Conservation (phyloP, 2,329 filamentous ascomycete species). For the Aspergillus sp. region DNA sequence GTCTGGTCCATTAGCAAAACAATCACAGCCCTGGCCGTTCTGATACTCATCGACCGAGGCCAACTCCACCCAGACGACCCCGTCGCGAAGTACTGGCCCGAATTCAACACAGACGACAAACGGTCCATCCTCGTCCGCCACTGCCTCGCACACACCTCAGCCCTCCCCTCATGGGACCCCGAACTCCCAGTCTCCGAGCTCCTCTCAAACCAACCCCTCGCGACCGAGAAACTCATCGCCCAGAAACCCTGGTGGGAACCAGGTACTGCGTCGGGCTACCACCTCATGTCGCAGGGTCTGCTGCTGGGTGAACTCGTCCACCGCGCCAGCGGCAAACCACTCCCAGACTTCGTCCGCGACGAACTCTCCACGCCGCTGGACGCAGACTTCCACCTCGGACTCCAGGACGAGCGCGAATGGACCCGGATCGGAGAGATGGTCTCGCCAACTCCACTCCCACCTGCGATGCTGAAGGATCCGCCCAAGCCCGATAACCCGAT, state of each 20-base stretch:
- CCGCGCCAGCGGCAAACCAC: constrained; percentile 40
- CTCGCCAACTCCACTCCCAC: constrained; percentile 24
- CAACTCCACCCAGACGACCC: constrained; percentile 37
- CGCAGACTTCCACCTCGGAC: constrained; percentile 51
- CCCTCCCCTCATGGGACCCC: constrained; percentile 35
- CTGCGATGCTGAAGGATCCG: constrained; percentile 11
- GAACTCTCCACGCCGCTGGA: constrained; percentile 44
- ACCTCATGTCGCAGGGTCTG: constrained; percentile 42
- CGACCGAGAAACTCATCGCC: constrained; percentile 37
- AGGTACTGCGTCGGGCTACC: constrained; percentile 47
- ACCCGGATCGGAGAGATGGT: constrained; percentile 40
- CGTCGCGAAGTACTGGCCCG: constrained; percentile 49
- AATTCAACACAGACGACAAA: constrained; percentile 47
- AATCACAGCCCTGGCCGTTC: constrained; percentile 36
- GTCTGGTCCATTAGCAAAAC: constrained; percentile 47
- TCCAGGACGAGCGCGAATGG: constrained; percentile 41
- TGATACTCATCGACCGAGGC: constrained; percentile 44
- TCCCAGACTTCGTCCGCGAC: constrained; percentile 46
- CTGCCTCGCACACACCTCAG: constrained; percentile 43
- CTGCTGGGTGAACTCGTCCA: constrained; percentile 47
- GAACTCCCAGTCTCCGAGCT: constrained; percentile 34
- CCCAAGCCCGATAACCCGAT: background rate
- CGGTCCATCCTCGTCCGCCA: constrained; percentile 42
- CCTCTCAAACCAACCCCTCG: constrained; percentile 26
- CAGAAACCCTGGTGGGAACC: constrained; percentile 49